phyloP scores from a whole-genome alignment of 1,284 basidiomycete genomes.

The Rhodotorula sp. region DNA sequence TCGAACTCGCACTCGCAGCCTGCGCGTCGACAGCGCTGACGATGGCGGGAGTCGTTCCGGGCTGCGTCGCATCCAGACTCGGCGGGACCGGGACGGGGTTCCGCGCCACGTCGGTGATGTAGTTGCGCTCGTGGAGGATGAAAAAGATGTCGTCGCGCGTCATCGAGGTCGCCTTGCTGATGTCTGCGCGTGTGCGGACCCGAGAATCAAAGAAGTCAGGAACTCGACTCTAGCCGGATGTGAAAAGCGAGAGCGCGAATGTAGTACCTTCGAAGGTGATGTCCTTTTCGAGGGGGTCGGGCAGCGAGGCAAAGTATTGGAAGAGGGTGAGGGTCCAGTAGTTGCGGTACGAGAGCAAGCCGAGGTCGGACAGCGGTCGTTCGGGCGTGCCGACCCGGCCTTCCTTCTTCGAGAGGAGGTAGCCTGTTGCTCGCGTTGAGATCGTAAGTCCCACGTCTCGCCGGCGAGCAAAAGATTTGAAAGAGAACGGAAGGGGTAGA shows the following conservation, averaged over 20 bases:
- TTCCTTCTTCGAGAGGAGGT: constrained; percentile 94
- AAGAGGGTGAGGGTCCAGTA: constrained; percentile 95
- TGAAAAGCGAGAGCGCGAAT: neutral
- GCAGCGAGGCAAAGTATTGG: constrained; percentile 41
- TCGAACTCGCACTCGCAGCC: neutral
- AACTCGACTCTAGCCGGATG: neutral
- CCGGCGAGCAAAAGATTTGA: neutral
- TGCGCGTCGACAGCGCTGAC: neutral
- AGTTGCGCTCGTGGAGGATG: constrained; percentile 71
- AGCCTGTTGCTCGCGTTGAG: constrained; percentile 60
- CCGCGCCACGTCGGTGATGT: constrained; percentile 61
- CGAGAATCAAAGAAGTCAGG: neutral
- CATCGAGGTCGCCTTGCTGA: constrained; percentile 83
- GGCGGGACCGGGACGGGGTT: constrained; percentile 39
- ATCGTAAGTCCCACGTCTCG: no score
- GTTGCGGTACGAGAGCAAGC: constrained; percentile 85
- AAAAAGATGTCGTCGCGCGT: constrained; percentile 82
- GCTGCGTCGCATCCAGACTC: constrained; percentile 7
- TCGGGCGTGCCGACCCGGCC: constrained; percentile 83
- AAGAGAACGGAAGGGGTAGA: neutral
- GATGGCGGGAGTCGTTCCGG: neutral
- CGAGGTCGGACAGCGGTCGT: constrained; percentile 85
- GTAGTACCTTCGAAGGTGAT: constrained; percentile 23
- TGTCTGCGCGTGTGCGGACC: constrained; percentile 59
- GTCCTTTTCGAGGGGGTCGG: neutral